Base-by-base conservation (phyloP, 2,329 filamentous ascomycete genomes). In the Fusarium albosuccineum region DNA sequence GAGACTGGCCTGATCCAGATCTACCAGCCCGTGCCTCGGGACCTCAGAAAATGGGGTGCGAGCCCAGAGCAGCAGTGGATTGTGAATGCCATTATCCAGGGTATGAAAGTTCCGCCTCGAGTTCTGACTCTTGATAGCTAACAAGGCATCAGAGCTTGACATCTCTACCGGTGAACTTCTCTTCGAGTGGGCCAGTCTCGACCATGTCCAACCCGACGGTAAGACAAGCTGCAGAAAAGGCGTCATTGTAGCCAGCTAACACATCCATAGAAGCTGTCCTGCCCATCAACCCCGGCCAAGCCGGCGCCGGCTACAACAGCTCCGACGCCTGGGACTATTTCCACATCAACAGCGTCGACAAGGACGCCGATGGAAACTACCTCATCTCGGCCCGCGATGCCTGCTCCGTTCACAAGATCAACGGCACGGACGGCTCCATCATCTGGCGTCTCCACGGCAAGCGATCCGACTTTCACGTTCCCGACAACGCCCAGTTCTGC, bases 301-400 rank as follows among this genome's bases (percentile, higher is more conserved):
- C 71, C 16, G 70, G 71, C 27, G 68, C 70, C 9, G 76, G 76
- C 5, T 75, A 71, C 51, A 77, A 77, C 48, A 64, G 58, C 17
- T 71, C 68, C 16, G 66, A 66, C n/a, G 73, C 81, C 1, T 88
- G 84, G 79, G 86, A 88, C 68, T 87, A 83, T 64, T 87, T 87
- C 73, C 86, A 87, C 72, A 83, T 88, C 75, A 88, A 88, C 75
- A 84, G 83, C 34, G 79, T 88, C 34, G 83, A 86, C 68, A 86
- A 87, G 70, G 82, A 83, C 57, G 69, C 75, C 1, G 68, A 79
- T 0, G 70, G 71, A 22, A 83, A 87, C 67, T 88, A 85, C 52
- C 74, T 88, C 13, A 77, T 89, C n/a, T 88, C 85, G 0, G 79
- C 82, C 1, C 82, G 86, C 3, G 80, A 87, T 66, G 77, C 80